These are phyloP conservation scores for Eudorina sp. DNA, from an alignment of 139 green algal genomes.

Conservation along the genomic window DNA sequence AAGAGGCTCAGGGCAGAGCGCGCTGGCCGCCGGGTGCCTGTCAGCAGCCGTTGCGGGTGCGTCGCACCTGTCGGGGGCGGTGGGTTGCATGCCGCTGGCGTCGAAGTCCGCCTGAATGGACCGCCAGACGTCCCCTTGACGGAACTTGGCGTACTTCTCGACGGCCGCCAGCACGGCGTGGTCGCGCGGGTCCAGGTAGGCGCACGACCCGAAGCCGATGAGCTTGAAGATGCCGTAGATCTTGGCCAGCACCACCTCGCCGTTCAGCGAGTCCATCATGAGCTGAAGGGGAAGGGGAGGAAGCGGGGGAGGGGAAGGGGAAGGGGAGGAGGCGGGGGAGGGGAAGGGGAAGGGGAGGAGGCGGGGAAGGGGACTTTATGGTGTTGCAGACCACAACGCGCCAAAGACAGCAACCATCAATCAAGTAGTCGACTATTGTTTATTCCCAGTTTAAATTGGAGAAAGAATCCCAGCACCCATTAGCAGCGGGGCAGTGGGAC, in stretches of 20 bases:
- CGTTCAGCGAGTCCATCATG: slow-evolving; percentile 25
- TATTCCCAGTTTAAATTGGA: too few relatives aligned
- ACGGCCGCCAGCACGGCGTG: slow-evolving; percentile 56
- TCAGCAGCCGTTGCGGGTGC: too few relatives aligned
- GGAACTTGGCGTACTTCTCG: slow-evolving; percentile 69
- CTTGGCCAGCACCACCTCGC: slow-evolving; percentile 59
- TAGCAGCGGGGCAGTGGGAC: too few relatives aligned
- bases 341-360: neutral
- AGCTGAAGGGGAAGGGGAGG: neutral
- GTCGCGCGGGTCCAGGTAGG: slow-evolving; percentile 58
- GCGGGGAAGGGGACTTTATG: neutral
- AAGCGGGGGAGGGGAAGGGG: neutral
- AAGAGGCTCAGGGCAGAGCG: too few relatives aligned
- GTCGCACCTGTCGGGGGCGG: slow-evolving; percentile 57
- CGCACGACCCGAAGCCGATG: slow-evolving; percentile 55
- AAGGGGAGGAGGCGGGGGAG: neutral
- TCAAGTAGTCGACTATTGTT: too few relatives aligned
- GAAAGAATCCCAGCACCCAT: too few relatives aligned
- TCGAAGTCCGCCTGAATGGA: slow-evolving; percentile 53
- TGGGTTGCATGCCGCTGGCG: slow-evolving; percentile 51
- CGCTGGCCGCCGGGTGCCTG: too few relatives aligned
- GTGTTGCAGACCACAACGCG: too few relatives aligned
- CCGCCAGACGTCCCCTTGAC: slow-evolving; percentile 69
- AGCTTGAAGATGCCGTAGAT: slow-evolving; percentile 63
- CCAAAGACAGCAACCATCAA: too few relatives aligned